Evolutionary conservation across 441 rosid genomes (phyloP).

Genomic region (Euphorbia celastroides): DNA sequence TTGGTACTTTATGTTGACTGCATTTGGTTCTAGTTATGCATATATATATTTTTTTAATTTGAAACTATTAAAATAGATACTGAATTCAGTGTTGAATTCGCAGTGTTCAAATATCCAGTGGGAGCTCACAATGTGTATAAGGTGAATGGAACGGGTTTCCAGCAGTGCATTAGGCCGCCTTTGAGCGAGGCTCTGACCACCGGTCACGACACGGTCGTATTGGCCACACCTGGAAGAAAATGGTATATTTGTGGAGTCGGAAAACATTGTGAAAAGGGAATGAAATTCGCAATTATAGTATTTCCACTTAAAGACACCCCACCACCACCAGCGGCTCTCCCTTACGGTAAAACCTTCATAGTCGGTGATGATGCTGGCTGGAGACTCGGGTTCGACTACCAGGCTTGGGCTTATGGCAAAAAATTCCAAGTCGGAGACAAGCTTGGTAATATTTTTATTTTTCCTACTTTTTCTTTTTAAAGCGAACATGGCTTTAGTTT

Average conservation of each 20-base stretch:
- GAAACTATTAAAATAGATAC: neutral
- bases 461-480: neutral
- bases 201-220: slow-evolving; percentile 32
- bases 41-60: neutral
- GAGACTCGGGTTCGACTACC: slow-evolving; percentile 25
- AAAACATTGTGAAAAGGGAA: slow-evolving; percentile 18
- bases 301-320: slow-evolving; percentile 6
- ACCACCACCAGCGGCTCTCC: neutral
- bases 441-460: slow-evolving; percentile 19
- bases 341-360: slow-evolving; percentile 14
- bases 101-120: slow-evolving; percentile 28
- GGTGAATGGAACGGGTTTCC: slow-evolving; percentile 28
- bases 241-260: slow-evolving; percentile 38
- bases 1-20: slow-evolving; percentile 20
- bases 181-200: neutral
- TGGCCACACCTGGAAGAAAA: slow-evolving; percentile 19
- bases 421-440: slow-evolving; percentile 28
- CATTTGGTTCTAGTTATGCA: too few relatives aligned
- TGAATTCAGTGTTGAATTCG: neutral
- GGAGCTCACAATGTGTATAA: slow-evolving; percentile 30
- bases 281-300: slow-evolving; percentile 3
- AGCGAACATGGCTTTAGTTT: neutral
- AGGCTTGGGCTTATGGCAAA: slow-evolving; percentile 34
- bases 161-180: slow-evolving; percentile 26
- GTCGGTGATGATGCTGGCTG: slow-evolving; percentile 23